Evolutionary conservation across 140 eudicot genomes (phyloP), one percentile per base, ranked within the genome.

Genomic region (Anethum foeniculum): DNA sequence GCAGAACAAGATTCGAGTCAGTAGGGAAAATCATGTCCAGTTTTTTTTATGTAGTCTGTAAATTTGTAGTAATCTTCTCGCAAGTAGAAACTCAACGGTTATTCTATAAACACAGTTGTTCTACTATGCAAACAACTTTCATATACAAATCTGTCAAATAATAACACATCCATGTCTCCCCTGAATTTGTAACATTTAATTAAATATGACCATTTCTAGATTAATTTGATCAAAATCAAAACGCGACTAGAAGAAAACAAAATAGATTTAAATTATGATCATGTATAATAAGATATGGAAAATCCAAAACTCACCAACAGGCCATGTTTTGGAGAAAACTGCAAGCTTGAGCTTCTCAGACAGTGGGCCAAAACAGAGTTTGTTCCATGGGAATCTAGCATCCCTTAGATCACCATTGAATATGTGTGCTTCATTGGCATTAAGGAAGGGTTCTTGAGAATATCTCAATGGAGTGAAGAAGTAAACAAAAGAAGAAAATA

Each of bases 281-380:
- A 69, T 15, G 21, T 34, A 32, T 5, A 0, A 28, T 15, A 19
- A 18, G 14, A 16, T 34, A 72, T 12, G 0, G 36, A 9, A 44
- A 74, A 3, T 4, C 13, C 14, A 3, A 0, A 39, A 75, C 79
- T 8, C 43, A 78, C 85, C 81, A 21, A 77, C 44, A 1, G 81
- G 85, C 85, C 85, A 82, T n/a, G 77, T 34, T 80, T 77, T 82
- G 71, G 85, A 76, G 81, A 82, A 82, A 21, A 82, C 85, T 6
- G 85, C 85, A 19, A 82, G 81, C 81, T 82, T 82, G 76, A 82
- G 85, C 77, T 82, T 77, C 81, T 82, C 81, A 14, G 18, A 44
- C 1, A 72, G 64, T 10, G 85, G 81, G 12, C 71, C 85, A 56
- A 76, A 77, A 65, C 77, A 65, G 69, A 82, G 85, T 48, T 77